Percentiles rank a stretch among this genome's conserved stretches.
Conservation (phyloP, 345 rosid species). For the Lagerstroemia speciosa region DNA sequence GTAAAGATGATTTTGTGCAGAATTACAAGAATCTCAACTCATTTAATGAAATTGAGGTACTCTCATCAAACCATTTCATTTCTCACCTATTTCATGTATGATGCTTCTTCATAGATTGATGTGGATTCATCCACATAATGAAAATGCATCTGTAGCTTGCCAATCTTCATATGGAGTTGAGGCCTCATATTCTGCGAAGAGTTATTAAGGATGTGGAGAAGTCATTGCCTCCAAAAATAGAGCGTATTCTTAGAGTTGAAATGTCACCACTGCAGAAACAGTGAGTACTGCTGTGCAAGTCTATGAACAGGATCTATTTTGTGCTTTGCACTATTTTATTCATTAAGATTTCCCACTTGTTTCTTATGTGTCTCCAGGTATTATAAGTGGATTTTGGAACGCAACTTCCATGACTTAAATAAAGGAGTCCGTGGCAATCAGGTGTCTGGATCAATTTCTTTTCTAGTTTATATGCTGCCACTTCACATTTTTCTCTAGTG, state of each 20-base stretch:
- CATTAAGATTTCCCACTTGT: background rate
- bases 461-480: background rate
- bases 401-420: constrained; percentile 96
- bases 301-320: background rate
- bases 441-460: constrained; percentile 30
- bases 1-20: constrained; percentile 89
- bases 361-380: constrained; percentile 44
- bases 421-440: constrained; percentile 99
- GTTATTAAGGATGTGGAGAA: constrained; percentile 98
- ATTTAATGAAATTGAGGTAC: constrained; percentile 90
- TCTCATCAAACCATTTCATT: background rate
- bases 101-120: background rate
- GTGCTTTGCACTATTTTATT: constrained; percentile 1
- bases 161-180: constrained; percentile 92
- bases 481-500: background rate
- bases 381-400: constrained; percentile 97
- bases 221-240: constrained; percentile 98
- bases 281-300: constrained; percentile 32
- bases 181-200: constrained; percentile 97
- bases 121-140: background rate
- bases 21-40: constrained; percentile 97
- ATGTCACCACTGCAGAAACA: constrained; percentile 99
- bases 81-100: background rate
- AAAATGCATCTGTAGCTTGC: constrained; percentile 56
- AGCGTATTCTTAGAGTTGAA: constrained; percentile 97